phyloP scores from a whole-genome alignment of 768 basidiomycete species.

The Russula olivacea region DNA sequence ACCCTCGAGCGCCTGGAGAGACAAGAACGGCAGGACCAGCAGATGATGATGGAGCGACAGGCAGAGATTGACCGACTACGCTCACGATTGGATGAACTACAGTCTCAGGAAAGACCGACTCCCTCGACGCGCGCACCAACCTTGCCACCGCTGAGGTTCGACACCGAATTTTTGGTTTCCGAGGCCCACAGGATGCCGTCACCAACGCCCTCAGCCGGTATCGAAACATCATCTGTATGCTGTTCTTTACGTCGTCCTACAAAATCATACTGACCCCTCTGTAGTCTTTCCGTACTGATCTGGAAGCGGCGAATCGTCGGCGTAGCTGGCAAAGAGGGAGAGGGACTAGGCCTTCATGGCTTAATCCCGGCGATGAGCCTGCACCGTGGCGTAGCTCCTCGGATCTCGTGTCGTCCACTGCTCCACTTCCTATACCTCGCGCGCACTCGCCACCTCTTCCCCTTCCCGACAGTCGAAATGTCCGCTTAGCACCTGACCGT shows the following conservation, averaged over 20 bases:
- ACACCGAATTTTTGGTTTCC: conserved; percentile 10
- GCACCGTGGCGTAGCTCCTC: conserved; percentile 11
- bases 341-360: conserved; percentile 6
- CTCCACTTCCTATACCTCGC: conserved; percentile 16
- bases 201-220: background rate
- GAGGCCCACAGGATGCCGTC: conserved; percentile 12
- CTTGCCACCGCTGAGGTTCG: conserved; percentile 24
- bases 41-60: conserved; percentile 19
- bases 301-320: conserved; percentile 9
- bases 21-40: conserved; percentile 17
- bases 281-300: conserved; percentile 15
- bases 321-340: conserved; percentile 18
- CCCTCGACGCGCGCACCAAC: conserved; percentile 20
- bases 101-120: conserved; percentile 11
- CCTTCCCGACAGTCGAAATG: conserved; percentile 9
- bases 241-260: background rate
- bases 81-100: conserved; percentile 16
- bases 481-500: conserved; percentile 3
- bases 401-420: conserved; percentile 1
- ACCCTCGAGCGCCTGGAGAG: conserved; percentile 18
- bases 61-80: conserved; percentile 24
- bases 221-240: conserved; percentile 8
- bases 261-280: background rate
- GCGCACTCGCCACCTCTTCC: conserved; percentile 14
- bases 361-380: conserved; percentile 1